phyloP scores from a whole-genome alignment of 2,329 filamentous ascomycete species.

The Sporothrix brasiliensis region DNA sequence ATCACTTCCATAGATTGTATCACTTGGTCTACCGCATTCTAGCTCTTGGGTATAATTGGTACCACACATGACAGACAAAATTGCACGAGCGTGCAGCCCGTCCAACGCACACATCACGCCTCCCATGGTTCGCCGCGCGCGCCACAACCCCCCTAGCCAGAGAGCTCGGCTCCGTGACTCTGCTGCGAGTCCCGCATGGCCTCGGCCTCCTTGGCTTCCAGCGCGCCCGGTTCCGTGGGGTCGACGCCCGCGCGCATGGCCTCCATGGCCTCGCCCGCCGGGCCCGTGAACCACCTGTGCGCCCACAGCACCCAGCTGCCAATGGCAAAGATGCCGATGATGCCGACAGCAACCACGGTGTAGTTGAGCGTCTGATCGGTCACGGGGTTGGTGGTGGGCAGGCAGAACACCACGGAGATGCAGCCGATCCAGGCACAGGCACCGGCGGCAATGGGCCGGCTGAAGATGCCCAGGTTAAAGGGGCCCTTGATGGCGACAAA shows the following conservation, averaged over 20 bases:
- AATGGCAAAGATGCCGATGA: slow-evolving; percentile 54
- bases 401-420: slow-evolving; percentile 61
- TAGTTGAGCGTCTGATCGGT: slow-evolving; percentile 62
- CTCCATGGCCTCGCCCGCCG: slow-evolving; percentile 55
- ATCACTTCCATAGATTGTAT: not conserved
- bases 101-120: not conserved
- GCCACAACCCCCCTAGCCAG: not conserved
- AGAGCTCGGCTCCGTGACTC: slow-evolving; percentile 1
- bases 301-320: slow-evolving; percentile 57
- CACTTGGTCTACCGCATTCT: not conserved
- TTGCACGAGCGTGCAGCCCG: not conserved
- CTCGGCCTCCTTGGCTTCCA: slow-evolving; percentile 45
- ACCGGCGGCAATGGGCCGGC: slow-evolving; percentile 51
- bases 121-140: not conserved
- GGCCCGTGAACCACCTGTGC: slow-evolving; percentile 58
- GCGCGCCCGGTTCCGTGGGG: slow-evolving; percentile 49
- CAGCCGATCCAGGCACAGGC: slow-evolving; percentile 57
- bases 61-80: not conserved
- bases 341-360: slow-evolving; percentile 61
- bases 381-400: slow-evolving; percentile 59
- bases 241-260: slow-evolving; percentile 55
- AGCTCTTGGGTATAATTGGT: not conserved
- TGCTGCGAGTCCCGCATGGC: slow-evolving; percentile 26
- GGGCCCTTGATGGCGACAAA: slow-evolving; percentile 58
- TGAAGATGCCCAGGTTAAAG: slow-evolving; percentile 55